Base-by-base conservation (phyloP, 2,329 filamentous ascomycete species). In the Venturia asperata region DNA sequence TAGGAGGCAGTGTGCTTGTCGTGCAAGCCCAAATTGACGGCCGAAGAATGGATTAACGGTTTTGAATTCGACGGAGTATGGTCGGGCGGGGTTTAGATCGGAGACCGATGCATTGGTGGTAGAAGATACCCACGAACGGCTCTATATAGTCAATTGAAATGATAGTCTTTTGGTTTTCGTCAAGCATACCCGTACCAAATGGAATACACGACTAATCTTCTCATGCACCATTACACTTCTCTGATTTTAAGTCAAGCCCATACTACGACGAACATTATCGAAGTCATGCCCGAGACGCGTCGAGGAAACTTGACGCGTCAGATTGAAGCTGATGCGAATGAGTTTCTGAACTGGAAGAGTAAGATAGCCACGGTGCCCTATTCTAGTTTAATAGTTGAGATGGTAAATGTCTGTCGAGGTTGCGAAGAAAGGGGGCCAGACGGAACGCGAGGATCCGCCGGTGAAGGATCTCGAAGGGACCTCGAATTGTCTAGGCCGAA, bases 1-100 rank as follows among this genome's bases (percentile, higher is more conserved):
- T 89, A n/a, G 82, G 81, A 68, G 85, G 87, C 0, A 91, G 88
- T 73, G 76, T 92, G 34, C 77, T 92, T 64, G 83, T 92, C 64
- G 81, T 92, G 37, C 86, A 91, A 75, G 87, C 87, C 45, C 79
- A 75, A 21, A 52, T n/a, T 39, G 27, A 17, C n/a, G 52, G 52
- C 5, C 17, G 11, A 11, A 37, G 52, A 21, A 5, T 37, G 4
- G 30, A 37, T 21, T 37, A 27, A 37, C 6, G 19, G 47, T 2
- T 13, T 21, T 10, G n/a, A 11, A 13, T 49, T 27, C n/a, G 30
- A 58, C 15, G 52, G 15, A 9, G 19, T n/a, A 34, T n/a, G 30
- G 6, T 19, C 7, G 17, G 27, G 5, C 15, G 15, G 19, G 19
- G n/a, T 58, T 10, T 7, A 7, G 27, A 24, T 5, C 37, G 30